Percentiles rank a stretch among this genome's conserved stretches.
These are phyloP conservation scores for Gynostemma pentaphyllum DNA, from an alignment of 306 rosid genomes.

Conservation along the genomic window DNA sequence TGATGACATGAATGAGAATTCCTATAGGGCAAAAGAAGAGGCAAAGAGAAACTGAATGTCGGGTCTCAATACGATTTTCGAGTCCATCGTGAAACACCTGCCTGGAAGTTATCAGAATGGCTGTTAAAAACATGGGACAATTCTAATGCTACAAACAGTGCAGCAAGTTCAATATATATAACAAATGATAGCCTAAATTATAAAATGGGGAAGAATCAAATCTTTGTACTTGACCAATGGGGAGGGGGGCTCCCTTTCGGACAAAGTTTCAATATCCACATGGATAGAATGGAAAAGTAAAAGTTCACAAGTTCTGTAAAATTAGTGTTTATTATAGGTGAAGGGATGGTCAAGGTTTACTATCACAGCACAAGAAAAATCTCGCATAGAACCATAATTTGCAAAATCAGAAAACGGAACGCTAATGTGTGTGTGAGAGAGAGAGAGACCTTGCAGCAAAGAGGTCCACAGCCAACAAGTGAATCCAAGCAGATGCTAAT, in stretches of 20 bases:
- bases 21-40: constrained; percentile 87
- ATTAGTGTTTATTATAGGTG: background rate
- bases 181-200: too few relatives aligned
- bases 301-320: too few relatives aligned
- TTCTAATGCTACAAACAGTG: background rate
- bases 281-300: too few relatives aligned
- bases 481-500: constrained; percentile 97
- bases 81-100: constrained; percentile 65
- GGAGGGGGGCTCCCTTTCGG: too few relatives aligned
- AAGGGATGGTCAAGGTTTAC: background rate
- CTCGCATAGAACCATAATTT: background rate
- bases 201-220: too few relatives aligned
- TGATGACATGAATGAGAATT: constrained; percentile 64
- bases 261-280: too few relatives aligned
- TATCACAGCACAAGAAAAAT: background rate
- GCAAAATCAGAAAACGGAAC: background rate
- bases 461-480: constrained; percentile 76
- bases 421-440: constrained; percentile 1
- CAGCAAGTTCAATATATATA: too few relatives aligned
- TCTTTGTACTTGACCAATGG: too few relatives aligned
- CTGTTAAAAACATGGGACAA: background rate
- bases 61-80: constrained; percentile 63
- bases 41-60: constrained; percentile 79
- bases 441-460: constrained; percentile 80
- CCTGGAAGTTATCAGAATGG: constrained; percentile 31